Conservation (phyloP, 129 eudicot species). For the Flaveria bidentis region DNA sequence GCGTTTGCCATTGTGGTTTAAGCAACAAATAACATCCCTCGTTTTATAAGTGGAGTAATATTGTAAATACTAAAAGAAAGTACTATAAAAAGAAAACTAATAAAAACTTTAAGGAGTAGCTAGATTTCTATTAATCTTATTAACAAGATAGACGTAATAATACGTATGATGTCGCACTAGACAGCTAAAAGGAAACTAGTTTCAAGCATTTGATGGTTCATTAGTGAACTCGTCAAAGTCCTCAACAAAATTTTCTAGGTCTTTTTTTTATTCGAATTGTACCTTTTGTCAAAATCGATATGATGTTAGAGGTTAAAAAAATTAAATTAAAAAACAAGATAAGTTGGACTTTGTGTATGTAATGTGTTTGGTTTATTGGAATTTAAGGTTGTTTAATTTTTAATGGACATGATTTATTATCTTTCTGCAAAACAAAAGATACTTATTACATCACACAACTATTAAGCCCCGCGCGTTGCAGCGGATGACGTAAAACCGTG, state of each 20-base stretch:
- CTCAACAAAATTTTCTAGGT: not conserved
- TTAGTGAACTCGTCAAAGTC: conserved; percentile 1
- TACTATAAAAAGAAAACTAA: too few species aligned
- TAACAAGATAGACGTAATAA: not conserved
- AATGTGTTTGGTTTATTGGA: conserved; percentile 1
- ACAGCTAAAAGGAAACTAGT: not conserved
- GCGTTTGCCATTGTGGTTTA: too few species aligned
- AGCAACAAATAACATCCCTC: too few species aligned
- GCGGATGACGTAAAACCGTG: too few species aligned
- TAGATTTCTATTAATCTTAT: too few species aligned
- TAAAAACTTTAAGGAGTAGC: too few species aligned
- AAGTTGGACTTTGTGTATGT: conserved; percentile 6
- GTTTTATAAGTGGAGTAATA: too few species aligned
- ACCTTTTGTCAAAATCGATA: not conserved
- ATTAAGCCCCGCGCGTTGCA: too few species aligned
- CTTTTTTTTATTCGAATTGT: not conserved
- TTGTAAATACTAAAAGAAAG: too few species aligned
- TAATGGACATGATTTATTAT: not conserved
- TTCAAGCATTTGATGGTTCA: not conserved
- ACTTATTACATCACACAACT: too few species aligned
- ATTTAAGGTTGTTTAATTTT: not conserved
- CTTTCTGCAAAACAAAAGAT: not conserved
- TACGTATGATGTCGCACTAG: not conserved
- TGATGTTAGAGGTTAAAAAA: not conserved
- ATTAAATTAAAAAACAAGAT: not conserved